These are phyloP conservation scores for Coemansia sp. DNA, from an alignment of 192 early-diverging fungal species.

Conservation along the genomic window DNA sequence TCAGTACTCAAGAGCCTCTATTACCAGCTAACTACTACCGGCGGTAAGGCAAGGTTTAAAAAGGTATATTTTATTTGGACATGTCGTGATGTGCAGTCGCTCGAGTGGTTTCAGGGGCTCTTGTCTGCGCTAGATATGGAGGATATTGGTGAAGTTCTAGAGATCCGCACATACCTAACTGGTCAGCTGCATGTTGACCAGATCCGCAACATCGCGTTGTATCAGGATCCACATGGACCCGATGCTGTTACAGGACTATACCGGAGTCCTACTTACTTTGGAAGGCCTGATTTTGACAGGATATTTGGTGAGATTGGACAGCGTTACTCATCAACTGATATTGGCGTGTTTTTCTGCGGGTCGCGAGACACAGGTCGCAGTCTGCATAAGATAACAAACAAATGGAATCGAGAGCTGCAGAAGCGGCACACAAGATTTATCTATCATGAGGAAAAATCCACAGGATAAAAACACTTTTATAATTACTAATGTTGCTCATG, in stretches of 20 bases:
- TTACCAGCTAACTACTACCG: constrained; percentile 48
- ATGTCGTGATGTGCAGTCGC: constrained; percentile 60
- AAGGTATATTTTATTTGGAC: constrained; percentile 69
- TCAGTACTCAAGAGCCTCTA: constrained; percentile 67
- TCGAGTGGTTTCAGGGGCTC: constrained; percentile 70
- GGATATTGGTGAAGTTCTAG: constrained; percentile 59
- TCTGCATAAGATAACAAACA: constrained; percentile 35
- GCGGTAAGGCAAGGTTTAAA: constrained; percentile 8
- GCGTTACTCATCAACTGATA: constrained; percentile 56
- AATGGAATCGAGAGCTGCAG: constrained; percentile 41
- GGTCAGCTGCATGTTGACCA: constrained; percentile 58
- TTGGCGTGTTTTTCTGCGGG: constrained; percentile 85
- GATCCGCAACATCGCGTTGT: constrained; percentile 62
- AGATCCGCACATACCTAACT: constrained; percentile 67
- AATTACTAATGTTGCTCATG: not conserved
- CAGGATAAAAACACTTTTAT: not conserved
- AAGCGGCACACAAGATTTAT: constrained; percentile 56
- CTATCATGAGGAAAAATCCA: constrained; percentile 63
- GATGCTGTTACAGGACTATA: constrained; percentile 74
- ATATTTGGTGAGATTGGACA: constrained; percentile 63
- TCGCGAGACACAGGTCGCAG: constrained; percentile 59
- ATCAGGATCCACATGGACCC: constrained; percentile 54
- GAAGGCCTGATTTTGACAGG: constrained; percentile 72
- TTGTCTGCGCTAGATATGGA: constrained; percentile 60
- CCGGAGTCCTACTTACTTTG: constrained; percentile 67